Evolutionary conservation across 2,329 filamentous ascomycete species (phyloP).

Genomic region (Sphaerostilbella broomeana): DNA sequence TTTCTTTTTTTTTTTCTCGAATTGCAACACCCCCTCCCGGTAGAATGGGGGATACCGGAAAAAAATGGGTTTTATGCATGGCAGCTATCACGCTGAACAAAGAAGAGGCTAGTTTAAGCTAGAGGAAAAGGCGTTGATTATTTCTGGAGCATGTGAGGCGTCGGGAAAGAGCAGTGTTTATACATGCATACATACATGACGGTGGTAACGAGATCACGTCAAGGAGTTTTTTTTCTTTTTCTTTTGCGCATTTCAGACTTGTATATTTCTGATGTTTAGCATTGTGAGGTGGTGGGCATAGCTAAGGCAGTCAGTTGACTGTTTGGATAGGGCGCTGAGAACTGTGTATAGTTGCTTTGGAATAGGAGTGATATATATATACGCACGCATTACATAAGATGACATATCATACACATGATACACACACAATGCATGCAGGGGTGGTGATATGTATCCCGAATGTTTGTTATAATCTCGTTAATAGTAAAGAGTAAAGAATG

Average conservation of each 20-base stretch:
- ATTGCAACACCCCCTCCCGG: neutral
- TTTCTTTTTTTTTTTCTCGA: neutral
- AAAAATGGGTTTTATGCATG: no score
- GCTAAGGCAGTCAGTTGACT: no score
- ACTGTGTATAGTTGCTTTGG: neutral
- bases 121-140: neutral
- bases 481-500: no score
- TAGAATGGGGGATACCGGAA: no score
- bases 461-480: no score
- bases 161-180: neutral
- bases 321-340: no score
- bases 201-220: conserved; percentile 10
- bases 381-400: no score
- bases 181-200: neutral
- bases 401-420: no score
- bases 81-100: no score
- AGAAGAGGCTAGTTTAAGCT: neutral
- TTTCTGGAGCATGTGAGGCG: neutral
- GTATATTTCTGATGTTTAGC: conserved; percentile 2
- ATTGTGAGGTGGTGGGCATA: neutral
- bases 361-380: no score
- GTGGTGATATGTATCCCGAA: no score
- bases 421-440: no score
- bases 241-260: conserved; percentile 4
- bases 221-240: conserved; percentile 13